Evolutionary conservation across 169 alveolate genomes (phyloP), one percentile per base, ranked within the genome.

Genomic region (Plasmodium gaboni): DNA sequence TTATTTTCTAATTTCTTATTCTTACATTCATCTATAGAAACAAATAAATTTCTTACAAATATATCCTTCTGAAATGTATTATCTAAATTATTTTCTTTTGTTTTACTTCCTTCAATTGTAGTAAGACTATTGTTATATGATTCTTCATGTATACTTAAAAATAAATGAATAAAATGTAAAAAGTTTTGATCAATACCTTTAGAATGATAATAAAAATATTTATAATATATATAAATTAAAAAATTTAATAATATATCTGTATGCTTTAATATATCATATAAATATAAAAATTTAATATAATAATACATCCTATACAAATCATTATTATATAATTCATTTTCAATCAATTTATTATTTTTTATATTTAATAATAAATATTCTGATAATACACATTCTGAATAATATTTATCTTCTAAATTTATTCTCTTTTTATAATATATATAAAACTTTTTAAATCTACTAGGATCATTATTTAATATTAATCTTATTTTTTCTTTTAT

Each of bases 81-180:
- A 44, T 68, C 73, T 15, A 15, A 0, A 7, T 46, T 68, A 13
- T 5, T 68, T 7, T 83, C 91, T 8, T 57, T 83, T 24, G 22
- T 19, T 32, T 63, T 83, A 48, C 32, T 60, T 5, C 46, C 46
- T 24, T 83, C 83, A 24, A 73, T 17, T 1, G 48, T 32, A 9
- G 67, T 15, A 24, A 83, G 22, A 50, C 85, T 83, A 50, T 69
- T 67, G 12, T 83, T 67, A 22, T 68, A 86, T 0, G 87, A 71
- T 55, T 86, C 92, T 51, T 71, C 87, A 24, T 86, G 92, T 46
- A 86, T 86, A 51, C 76, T 70, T 38, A 86, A 24, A 42, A 86
- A 86, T 13, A 71, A 59, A n/a, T 86, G 71, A 2, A 86, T 71
- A 86, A 86, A 86, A 60, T 86, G 74, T 44, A 15, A 24, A 86